Evolutionary conservation across 495 filamentous ascomycete genomes (phyloP), one percentile per base, ranked within the genome.

Genomic region (Annulohypoxylon maeteangense): DNA sequence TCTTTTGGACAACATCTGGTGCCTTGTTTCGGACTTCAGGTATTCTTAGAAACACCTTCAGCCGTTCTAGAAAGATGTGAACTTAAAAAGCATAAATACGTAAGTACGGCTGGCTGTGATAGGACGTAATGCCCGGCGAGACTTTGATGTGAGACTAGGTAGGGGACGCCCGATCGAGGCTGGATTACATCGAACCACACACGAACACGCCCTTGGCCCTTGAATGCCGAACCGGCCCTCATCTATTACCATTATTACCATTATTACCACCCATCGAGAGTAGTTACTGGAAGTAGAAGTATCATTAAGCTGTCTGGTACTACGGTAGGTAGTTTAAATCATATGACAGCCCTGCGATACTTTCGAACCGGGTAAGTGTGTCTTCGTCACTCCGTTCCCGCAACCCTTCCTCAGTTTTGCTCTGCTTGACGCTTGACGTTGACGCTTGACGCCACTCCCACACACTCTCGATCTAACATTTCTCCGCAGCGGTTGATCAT

Each of bases 281-380:
- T 61, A 65, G 11, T 62, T 65, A 72, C 69, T 48, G 51, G 14
- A 73, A 65, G 18, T 36, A 65, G 60, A 57, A 12, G 42, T 58
- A 62, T 61, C 48, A 65, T 56, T 34, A 51, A 57, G 47, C 4
- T 22, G 40, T 0, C 14, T 47, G 53, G 55, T 32, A 23, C 59
- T 60, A 65, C 38, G 3, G 54, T 44, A 56, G 22, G 55, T 72
- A 72, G 64, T 72, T 72, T 68, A 72, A 72, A 72, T 72, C 70
- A 60, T 68, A 48, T 72, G 65, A 65, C 36, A 60, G 65, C 60
- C 70, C 60, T 71, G 40, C 54, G 36, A 58, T 47, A 68, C 60
- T 47, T 68, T 67, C 32, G 7, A 32, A 23, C 47, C 60, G 65
- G 60, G 45, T 59, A 29, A 27, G 47, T 55, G 47, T 25, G 63